A percentile compares a stretch with the other conserved stretches of the same genome.
Conservation (phyloP, 1,139 yeast species). For the Suhomyces taliae region DNA sequence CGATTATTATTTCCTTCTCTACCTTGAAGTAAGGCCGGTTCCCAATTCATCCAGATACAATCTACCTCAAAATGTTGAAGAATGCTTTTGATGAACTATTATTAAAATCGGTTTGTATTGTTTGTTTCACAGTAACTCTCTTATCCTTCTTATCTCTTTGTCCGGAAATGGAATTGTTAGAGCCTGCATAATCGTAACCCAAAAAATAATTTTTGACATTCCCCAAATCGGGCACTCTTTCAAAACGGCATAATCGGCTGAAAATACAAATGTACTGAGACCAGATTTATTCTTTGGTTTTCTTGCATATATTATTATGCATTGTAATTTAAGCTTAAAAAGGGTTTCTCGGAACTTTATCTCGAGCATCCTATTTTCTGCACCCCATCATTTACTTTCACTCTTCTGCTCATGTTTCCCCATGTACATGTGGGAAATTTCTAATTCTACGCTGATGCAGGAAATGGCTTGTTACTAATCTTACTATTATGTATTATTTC, state of each 20-base stretch:
- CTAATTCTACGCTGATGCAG: too few species aligned
- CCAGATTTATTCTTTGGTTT: background rate
- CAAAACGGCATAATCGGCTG: background rate
- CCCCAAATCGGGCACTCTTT: background rate
- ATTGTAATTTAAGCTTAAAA: background rate
- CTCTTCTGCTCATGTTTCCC: too few species aligned
- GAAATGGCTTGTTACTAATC: too few species aligned
- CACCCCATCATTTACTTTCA: background rate
- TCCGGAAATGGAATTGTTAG: background rate
- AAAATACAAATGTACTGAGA: background rate
- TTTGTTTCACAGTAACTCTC: too few species aligned
- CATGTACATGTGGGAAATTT: too few species aligned
- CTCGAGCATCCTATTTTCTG: background rate
- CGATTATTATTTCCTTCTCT: too few species aligned
- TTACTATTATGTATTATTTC: background rate
- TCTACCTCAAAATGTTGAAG: too few species aligned
- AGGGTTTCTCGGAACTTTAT: background rate
- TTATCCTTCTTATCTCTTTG: background rate
- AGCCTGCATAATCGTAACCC: background rate
- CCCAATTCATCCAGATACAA: too few species aligned
- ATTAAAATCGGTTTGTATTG: too few species aligned
- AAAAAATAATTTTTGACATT: background rate
- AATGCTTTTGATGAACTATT: too few species aligned
- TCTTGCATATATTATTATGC: background rate
- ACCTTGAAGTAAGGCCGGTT: too few species aligned